Evolutionary conservation across 371 early-diverging fungal species (phyloP).

Genomic region (Aphelidium insulamus): DNA sequence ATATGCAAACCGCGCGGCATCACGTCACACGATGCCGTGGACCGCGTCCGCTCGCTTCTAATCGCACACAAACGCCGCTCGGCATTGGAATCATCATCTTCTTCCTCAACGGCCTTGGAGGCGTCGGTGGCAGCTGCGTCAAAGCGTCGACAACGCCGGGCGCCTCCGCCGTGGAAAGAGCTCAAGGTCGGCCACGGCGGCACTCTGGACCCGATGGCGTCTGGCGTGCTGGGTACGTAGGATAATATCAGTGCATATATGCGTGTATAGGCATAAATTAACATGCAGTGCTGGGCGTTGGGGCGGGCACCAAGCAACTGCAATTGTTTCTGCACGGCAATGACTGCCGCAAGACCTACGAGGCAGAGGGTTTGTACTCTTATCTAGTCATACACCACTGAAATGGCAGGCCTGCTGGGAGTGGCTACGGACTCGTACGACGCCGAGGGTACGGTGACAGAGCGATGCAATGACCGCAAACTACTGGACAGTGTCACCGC

Average conservation of each 20-base stretch:
- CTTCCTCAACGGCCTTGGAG: too few species aligned
- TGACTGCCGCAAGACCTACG: constrained; percentile 2
- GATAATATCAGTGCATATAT: not conserved
- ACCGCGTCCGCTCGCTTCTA: too few species aligned
- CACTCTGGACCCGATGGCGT: constrained; percentile 27
- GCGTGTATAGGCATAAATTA: not conserved
- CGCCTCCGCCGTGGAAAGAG: constrained; percentile 5
- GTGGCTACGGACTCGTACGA: constrained; percentile 22
- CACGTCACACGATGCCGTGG: too few species aligned
- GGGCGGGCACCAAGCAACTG: constrained; percentile 18
- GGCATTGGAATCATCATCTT: too few species aligned
- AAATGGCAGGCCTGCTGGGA: constrained; percentile 17
- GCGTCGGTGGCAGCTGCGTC: too few species aligned
- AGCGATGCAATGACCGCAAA: constrained; percentile 4
- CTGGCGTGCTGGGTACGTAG: constrained; percentile 17
- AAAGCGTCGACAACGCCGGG: too few species aligned
- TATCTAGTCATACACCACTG: constrained; percentile 11
- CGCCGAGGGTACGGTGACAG: constrained; percentile 12
- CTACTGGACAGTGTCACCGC: constrained; percentile 9
- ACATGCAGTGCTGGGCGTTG: constrained; percentile 17
- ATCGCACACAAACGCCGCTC: too few species aligned
- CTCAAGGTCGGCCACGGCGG: constrained; percentile 34
- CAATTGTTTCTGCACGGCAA: constrained; percentile 9
- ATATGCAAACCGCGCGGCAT: too few species aligned
- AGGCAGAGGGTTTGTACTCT: constrained; percentile 1